phyloP scores from a whole-genome alignment of 192 early-diverging fungal species.

The Coemansia sp. region DNA sequence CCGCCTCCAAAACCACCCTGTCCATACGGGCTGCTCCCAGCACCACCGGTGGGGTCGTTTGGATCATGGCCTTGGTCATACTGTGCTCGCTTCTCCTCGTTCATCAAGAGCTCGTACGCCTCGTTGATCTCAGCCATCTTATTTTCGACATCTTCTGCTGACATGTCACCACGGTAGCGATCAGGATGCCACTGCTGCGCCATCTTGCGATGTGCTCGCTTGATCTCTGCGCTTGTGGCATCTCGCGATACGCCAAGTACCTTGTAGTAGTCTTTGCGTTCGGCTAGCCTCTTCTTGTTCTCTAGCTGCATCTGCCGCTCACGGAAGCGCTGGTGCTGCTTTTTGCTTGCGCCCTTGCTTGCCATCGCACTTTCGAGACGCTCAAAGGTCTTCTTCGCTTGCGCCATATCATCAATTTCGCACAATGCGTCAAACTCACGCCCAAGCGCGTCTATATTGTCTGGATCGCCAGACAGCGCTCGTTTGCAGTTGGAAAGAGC shows the following conservation, averaged over 20 bases:
- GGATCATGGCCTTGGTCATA: constrained; percentile 81
- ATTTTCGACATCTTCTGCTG: constrained; percentile 71
- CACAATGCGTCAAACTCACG: constrained; percentile 70
- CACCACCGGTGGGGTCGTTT: constrained; percentile 65
- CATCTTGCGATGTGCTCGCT: constrained; percentile 87
- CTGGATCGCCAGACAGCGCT: constrained; percentile 67
- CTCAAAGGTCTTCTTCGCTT: constrained; percentile 71
- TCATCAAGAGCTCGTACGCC: constrained; percentile 84
- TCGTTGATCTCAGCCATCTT: constrained; percentile 94
- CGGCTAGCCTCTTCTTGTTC: constrained; percentile 47
- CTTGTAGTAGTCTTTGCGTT: constrained; percentile 93
- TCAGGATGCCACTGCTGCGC: constrained; percentile 88
- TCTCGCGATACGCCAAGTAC: constrained; percentile 77
- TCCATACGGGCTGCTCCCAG: constrained; percentile 28
- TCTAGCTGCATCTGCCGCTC: constrained; percentile 51
- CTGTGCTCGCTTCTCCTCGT: constrained; percentile 63
- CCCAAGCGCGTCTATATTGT: constrained; percentile 72
- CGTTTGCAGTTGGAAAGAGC: constrained; percentile 69
- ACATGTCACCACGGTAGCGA: constrained; percentile 73
- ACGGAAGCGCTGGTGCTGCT: constrained; percentile 56
- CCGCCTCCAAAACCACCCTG: constrained; percentile 41
- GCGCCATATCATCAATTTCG: constrained; percentile 72
- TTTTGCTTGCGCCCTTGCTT: constrained; percentile 30
- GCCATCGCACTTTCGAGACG: constrained; percentile 64
- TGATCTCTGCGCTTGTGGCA: constrained; percentile 79